These are phyloP conservation scores for Colletotrichum siamense DNA, from an alignment of 2,329 filamentous ascomycete genomes.

Conservation along the genomic window DNA sequence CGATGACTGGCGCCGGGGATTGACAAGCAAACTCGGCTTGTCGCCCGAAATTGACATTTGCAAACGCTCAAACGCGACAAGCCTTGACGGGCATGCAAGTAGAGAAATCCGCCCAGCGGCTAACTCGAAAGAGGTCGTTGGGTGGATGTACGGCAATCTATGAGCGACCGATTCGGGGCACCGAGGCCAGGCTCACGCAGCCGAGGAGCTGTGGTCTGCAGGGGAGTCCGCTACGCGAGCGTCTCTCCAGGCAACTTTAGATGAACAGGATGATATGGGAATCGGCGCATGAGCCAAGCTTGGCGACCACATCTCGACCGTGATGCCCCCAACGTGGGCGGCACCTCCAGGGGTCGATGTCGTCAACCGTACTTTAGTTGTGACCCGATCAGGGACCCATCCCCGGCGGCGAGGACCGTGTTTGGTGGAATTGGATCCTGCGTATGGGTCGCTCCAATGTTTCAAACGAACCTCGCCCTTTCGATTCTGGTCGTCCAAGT, in stretches of 20 bases:
- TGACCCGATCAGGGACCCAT: not conserved
- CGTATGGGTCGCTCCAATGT: not conserved
- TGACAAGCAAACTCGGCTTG: constrained; percentile 8
- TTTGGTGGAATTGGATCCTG: not conserved
- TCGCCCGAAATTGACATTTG: constrained; percentile 11
- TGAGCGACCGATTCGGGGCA: constrained; percentile 1
- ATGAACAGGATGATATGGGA: constrained; percentile 16
- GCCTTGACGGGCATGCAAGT: not conserved
- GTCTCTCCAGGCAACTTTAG: not conserved
- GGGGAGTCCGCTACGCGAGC: not conserved
- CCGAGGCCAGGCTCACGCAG: not conserved
- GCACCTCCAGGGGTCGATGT: constrained; percentile 4
- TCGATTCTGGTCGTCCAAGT: not conserved
- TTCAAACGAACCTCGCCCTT: constrained; percentile 1
- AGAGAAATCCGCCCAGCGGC: not conserved
- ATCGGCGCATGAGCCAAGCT: constrained; percentile 12
- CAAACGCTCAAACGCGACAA: not conserved
- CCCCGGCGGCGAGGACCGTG: not conserved
- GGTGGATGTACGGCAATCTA: constrained; percentile 5
- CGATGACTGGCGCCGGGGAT: not conserved
- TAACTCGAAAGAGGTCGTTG: not conserved
- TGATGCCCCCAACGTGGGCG: not conserved
- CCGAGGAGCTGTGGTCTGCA: not conserved
- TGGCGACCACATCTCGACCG: not conserved
- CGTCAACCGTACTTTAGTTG: constrained; percentile 8